Evolutionary conservation across 2,329 filamentous ascomycete genomes (phyloP).

Genomic region (Epichloe scottii): DNA sequence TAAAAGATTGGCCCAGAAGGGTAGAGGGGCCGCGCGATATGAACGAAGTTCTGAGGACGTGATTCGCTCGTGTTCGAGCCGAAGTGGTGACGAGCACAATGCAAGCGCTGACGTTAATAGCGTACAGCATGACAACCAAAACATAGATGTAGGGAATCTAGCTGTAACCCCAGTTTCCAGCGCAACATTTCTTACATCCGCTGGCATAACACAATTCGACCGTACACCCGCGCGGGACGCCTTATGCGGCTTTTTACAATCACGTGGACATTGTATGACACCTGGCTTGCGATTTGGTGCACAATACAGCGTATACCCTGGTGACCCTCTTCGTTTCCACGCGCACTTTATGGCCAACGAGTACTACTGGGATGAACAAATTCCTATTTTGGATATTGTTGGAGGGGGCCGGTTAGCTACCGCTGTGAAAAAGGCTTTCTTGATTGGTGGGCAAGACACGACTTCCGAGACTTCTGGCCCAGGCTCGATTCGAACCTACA

Average conservation of each 20-base stretch:
- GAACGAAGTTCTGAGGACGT: neutral
- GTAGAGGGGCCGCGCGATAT: slow-evolving; percentile 14
- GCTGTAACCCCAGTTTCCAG: slow-evolving; percentile 23
- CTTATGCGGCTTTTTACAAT: slow-evolving; percentile 70
- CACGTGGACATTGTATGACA: slow-evolving; percentile 71
- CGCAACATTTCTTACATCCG: slow-evolving; percentile 15
- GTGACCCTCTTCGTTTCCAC: slow-evolving; percentile 88
- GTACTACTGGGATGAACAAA: slow-evolving; percentile 75
- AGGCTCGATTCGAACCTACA: slow-evolving; percentile 55
- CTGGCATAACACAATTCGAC: slow-evolving; percentile 6
- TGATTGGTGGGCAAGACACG: slow-evolving; percentile 60
- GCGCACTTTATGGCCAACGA: slow-evolving; percentile 86
- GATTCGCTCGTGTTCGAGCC: neutral
- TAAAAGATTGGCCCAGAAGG: slow-evolving; percentile 26
- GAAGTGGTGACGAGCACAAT: neutral
- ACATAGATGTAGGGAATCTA: neutral
- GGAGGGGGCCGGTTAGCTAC: slow-evolving; percentile 80
- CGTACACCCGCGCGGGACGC: slow-evolving; percentile 21
- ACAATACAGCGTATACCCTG: slow-evolving; percentile 88
- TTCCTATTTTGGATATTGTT: slow-evolving; percentile 74
- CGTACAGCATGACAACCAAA: neutral
- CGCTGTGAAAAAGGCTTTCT: slow-evolving; percentile 88
- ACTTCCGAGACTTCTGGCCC: slow-evolving; percentile 20
- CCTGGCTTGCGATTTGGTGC: slow-evolving; percentile 91
- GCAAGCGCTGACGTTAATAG: neutral